Conservation (phyloP, 805 yeast species). For the Candida ortonii region DNA sequence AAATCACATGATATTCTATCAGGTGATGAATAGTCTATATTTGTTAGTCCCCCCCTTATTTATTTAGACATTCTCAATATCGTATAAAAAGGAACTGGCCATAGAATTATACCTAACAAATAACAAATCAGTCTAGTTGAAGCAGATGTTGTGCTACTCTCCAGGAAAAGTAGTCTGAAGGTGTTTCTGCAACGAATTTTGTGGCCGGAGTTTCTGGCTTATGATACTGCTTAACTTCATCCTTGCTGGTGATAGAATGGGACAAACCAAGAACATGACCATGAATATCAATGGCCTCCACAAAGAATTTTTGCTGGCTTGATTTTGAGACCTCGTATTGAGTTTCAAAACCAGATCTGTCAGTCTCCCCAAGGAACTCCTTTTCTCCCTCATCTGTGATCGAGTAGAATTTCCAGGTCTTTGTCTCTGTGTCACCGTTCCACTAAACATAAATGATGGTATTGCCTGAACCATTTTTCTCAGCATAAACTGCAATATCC, state of each 20-base stretch:
- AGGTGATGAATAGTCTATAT: too few species aligned
- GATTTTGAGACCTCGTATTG: slow-evolving; percentile 2
- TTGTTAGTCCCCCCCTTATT: too few species aligned
- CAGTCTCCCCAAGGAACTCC: slow-evolving; percentile 18
- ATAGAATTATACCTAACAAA: too few species aligned
- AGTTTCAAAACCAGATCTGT: slow-evolving; percentile 34
- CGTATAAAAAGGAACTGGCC: too few species aligned
- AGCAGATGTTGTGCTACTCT: too few species aligned
- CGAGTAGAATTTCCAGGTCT: slow-evolving; percentile 30
- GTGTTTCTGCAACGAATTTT: too few species aligned
- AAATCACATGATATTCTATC: too few species aligned
- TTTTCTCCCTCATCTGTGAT: slow-evolving; percentile 17
- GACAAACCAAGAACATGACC: slow-evolving; percentile 19
- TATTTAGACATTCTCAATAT: too few species aligned
- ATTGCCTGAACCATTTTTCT: slow-evolving; percentile 16
- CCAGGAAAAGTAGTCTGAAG: too few species aligned
- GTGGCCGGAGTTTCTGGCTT: too few species aligned
- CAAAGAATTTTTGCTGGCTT: slow-evolving; percentile 11
- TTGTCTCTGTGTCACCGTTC: slow-evolving; percentile 40
- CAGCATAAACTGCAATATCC: slow-evolving; percentile 28
- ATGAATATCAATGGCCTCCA: slow-evolving; percentile 17
- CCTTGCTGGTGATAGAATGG: slow-evolving; percentile 10
- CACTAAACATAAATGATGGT: slow-evolving; percentile 33
- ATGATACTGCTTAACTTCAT: slow-evolving; percentile 8
- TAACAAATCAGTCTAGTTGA: too few species aligned